A percentile compares a stretch with the other conserved stretches of the same genome.
These are phyloP conservation scores for Penicillium janthinellum DNA, from an alignment of 2,329 filamentous ascomycete species.

Conservation along the genomic window DNA sequence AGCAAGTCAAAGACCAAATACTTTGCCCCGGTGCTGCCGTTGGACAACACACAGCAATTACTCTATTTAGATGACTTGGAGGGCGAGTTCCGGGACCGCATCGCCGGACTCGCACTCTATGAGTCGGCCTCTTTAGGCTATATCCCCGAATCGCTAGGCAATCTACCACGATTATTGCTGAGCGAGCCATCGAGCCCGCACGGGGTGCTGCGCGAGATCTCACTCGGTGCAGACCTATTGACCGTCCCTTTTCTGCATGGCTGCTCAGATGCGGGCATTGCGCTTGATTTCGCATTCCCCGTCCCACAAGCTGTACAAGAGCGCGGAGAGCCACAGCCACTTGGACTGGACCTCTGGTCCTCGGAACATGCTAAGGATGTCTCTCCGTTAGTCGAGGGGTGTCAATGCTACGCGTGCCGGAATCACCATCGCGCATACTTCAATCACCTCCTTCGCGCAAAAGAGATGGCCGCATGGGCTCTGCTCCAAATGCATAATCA, in stretches of 20 bases:
- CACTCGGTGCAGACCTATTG: conserved; percentile 77
- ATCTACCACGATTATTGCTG: conserved; percentile 74
- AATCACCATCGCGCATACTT: conserved; percentile 85
- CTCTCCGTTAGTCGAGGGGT: conserved; percentile 63
- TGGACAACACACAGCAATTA: conserved; percentile 73
- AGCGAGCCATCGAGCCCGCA: conserved; percentile 71
- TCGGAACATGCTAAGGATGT: conserved; percentile 62
- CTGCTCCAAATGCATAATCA: conserved; percentile 93
- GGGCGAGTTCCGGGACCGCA: conserved; percentile 58
- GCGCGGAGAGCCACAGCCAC: conserved; percentile 40
- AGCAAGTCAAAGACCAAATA: conserved; percentile 51
- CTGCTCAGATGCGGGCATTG: conserved; percentile 81
- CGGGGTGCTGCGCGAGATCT: conserved; percentile 73
- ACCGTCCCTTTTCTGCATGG: conserved; percentile 73
- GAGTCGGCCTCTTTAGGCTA: conserved; percentile 69
- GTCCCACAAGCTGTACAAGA: conserved; percentile 28
- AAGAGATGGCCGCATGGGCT: conserved; percentile 96
- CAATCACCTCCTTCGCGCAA: conserved; percentile 82
- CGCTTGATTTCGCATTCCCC: conserved; percentile 77
- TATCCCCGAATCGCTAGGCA: conserved; percentile 61
- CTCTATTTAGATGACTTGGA: conserved; percentile 76
- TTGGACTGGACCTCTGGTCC: conserved; percentile 81
- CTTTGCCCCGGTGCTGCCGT: conserved; percentile 69
- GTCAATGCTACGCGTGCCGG: conserved; percentile 80
- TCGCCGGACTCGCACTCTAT: conserved; percentile 78